Conservation (phyloP, 108 stramenopile genomes). For the Fragilariopsis cylindrus region DNA sequence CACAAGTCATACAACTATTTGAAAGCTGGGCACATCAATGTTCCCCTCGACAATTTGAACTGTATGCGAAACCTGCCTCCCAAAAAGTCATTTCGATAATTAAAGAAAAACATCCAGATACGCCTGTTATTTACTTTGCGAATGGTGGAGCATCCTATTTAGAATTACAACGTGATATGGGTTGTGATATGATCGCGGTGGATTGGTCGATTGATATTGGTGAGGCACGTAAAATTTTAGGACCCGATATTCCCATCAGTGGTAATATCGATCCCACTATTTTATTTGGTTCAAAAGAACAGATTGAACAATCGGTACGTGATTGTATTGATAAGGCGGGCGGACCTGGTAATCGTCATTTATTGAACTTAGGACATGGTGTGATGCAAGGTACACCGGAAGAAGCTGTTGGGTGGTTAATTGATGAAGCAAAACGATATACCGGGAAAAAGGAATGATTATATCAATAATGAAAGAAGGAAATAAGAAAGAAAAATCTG, state of each 20-base stretch:
- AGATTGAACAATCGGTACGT: conserved; percentile 86
- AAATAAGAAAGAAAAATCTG: too few species aligned
- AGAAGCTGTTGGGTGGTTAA: conserved; percentile 89
- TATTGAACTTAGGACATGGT: conserved; percentile 98
- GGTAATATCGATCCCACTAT: conserved; percentile 96
- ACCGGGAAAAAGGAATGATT: conserved; percentile 20
- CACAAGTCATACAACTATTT: conserved; percentile 98
- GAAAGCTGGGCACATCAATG: conserved; percentile 98
- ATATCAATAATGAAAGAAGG: too few species aligned
- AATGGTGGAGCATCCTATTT: conserved; percentile 94
- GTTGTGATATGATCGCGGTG: conserved; percentile 86
- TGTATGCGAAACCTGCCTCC: conserved; percentile 89
- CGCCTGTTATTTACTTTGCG: conserved; percentile 98
- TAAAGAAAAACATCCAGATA: conserved; percentile 85
- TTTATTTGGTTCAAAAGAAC: conserved; percentile 89
- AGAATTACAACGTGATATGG: conserved; percentile 90
- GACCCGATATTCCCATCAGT: conserved; percentile 77
- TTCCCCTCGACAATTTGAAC: conserved; percentile 76
- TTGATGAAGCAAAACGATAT: conserved; percentile 92
- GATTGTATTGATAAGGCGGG: conserved; percentile 94
- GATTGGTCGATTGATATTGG: conserved; percentile 92
- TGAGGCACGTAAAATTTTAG: conserved; percentile 80
- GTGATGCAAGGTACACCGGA: conserved; percentile 97
- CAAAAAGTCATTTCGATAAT: conserved; percentile 88
- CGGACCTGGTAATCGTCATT: conserved; percentile 84